phyloP scores from a whole-genome alignment of 2,329 filamentous ascomycete species.

The Samsoniella hepiali region DNA sequence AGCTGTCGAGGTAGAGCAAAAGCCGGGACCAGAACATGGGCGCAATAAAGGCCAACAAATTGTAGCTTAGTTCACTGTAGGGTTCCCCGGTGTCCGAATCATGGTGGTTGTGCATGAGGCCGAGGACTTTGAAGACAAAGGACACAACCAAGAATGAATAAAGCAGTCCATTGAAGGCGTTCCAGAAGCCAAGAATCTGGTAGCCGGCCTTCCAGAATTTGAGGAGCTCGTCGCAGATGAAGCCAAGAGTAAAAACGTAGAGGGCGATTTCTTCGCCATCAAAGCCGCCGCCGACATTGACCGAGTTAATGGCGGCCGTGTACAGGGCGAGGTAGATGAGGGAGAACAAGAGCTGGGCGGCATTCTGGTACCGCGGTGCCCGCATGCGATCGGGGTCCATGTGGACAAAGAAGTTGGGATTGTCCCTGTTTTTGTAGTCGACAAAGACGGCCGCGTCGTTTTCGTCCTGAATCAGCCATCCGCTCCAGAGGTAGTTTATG shows the following conservation, averaged over 20 bases:
- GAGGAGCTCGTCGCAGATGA: conserved; percentile 78
- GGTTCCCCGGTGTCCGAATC: conserved; percentile 45
- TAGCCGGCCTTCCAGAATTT: conserved; percentile 95
- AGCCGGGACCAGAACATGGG: conserved; percentile 97
- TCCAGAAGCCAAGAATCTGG: conserved; percentile 94
- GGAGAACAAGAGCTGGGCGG: conserved; percentile 79
- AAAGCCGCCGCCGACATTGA: conserved; percentile 79
- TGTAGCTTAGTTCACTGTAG: conserved; percentile 83
- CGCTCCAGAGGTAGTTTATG: conserved; percentile 86
- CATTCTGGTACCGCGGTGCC: conserved; percentile 88
- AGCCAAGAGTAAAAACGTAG: conserved; percentile 89
- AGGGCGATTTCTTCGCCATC: conserved; percentile 80
- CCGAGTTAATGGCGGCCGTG: conserved; percentile 88
- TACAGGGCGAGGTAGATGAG: conserved; percentile 81
- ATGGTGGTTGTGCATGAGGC: conserved; percentile 58
- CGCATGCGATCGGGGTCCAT: conserved; percentile 94
- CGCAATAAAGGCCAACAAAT: conserved; percentile 87
- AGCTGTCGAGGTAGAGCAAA: conserved; percentile 85
- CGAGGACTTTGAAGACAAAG: conserved; percentile 75
- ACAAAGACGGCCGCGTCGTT: conserved; percentile 86
- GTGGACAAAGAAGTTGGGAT: conserved; percentile 73
- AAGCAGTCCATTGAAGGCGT: conserved; percentile 83
- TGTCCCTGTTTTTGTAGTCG: conserved; percentile 78
- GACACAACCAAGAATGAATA: conserved; percentile 78
- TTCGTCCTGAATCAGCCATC: conserved; percentile 96